phyloP scores from a whole-genome alignment of 352 stramenopile genomes.

The Pythium guiyangense region DNA sequence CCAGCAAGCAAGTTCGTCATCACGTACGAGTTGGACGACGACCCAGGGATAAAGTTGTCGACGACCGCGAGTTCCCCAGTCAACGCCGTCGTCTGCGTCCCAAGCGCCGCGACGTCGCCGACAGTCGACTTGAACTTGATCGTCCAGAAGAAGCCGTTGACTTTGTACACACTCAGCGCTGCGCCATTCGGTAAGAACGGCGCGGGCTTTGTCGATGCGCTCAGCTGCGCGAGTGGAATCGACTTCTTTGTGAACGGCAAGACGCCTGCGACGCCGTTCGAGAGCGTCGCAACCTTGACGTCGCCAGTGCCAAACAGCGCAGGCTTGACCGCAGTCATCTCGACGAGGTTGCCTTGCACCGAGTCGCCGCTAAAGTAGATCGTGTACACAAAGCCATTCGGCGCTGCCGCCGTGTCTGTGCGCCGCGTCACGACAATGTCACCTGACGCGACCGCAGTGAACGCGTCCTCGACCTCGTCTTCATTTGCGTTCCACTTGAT shows the following conservation, averaged over 20 bases:
- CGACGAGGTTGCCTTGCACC: constrained; percentile 30
- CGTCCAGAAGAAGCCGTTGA: constrained; percentile 76
- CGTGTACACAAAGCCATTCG: constrained; percentile 64
- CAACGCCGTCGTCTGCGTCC: constrained; percentile 17
- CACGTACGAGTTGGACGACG: constrained; percentile 30
- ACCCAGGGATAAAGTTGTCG: constrained; percentile 38
- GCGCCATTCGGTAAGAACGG: constrained; percentile 32
- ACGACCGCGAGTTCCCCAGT: constrained; percentile 26
- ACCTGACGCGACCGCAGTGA: constrained; percentile 17
- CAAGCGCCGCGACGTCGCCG: constrained; percentile 51
- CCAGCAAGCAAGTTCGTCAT: constrained; percentile 52
- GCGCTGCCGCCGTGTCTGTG: constrained; percentile 26
- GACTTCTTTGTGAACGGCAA: constrained; percentile 26
- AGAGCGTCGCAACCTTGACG: constrained; percentile 26
- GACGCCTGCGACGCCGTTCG: constrained; percentile 26
- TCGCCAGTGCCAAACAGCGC: constrained; percentile 26
- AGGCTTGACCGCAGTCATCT: constrained; percentile 15
- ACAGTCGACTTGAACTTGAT: constrained; percentile 80
- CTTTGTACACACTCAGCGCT: constrained; percentile 57
- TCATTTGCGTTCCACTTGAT: constrained; percentile 68
- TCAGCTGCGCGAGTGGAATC: constrained; percentile 44
- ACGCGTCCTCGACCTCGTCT: constrained; percentile 27
- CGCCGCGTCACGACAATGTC: constrained; percentile 57
- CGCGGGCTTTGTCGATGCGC: constrained; percentile 19
- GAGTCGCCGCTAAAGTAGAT: constrained; percentile 65